Conservation (phyloP, 1,284 basidiomycete genomes). For the Apiotrichum siamense region DNA sequence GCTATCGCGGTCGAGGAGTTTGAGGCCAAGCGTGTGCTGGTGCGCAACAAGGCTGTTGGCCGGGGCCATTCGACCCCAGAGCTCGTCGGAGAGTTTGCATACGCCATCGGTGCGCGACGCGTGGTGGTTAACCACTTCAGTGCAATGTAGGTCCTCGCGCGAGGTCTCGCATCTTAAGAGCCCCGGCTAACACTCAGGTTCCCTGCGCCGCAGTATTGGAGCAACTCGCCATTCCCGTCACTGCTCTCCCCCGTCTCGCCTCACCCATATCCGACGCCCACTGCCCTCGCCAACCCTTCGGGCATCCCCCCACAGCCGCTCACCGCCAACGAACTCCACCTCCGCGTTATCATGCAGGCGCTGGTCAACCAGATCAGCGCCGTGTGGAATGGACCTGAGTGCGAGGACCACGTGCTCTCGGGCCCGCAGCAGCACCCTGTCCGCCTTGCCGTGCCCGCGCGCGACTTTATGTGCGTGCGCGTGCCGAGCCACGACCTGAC, state of each 20-base stretch:
- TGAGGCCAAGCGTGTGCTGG: conserved; percentile 46
- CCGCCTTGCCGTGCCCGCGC: conserved; percentile 54
- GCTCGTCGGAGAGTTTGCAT: conserved; percentile 76
- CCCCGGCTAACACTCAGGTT: conserved; percentile 15
- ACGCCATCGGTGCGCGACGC: conserved; percentile 57
- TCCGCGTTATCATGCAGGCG: conserved; percentile 48
- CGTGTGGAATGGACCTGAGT: conserved; percentile 23
- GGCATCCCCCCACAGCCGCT: conserved; percentile 24
- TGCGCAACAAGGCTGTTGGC: conserved; percentile 55
- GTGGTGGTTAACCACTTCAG: conserved; percentile 80
- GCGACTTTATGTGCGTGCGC: conserved; percentile 60
- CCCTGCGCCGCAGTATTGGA: conserved; percentile 29
- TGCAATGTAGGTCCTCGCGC: conserved; percentile 60
- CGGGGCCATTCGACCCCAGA: conserved; percentile 76
- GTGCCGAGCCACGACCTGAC: conserved; percentile 50
- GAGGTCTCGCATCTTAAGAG: not conserved
- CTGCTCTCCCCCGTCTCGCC: conserved; percentile 48
- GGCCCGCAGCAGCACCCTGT: conserved; percentile 58
- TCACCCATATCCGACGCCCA: conserved; percentile 32
- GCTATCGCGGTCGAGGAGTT: conserved; percentile 49
- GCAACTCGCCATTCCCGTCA: conserved; percentile 43
- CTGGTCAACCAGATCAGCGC: conserved; percentile 44
- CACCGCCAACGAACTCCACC: conserved; percentile 38
- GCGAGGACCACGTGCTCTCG: conserved; percentile 43
- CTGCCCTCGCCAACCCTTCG: not conserved